Evolutionary conservation across 768 basidiomycete genomes (phyloP).

Genomic region (Amanita jacksonii): DNA sequence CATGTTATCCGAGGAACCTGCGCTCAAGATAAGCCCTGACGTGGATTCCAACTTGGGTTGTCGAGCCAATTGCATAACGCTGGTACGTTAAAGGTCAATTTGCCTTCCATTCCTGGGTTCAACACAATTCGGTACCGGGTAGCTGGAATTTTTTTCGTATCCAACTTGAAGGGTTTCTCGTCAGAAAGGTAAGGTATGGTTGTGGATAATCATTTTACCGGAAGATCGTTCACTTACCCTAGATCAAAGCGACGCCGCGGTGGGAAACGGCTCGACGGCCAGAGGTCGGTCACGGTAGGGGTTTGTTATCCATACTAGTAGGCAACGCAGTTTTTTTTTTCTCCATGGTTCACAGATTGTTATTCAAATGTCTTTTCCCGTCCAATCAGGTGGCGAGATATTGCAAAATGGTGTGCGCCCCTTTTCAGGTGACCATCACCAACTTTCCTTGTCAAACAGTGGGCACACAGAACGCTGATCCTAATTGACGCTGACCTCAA

Average conservation of each 20-base stretch:
- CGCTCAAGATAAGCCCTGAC: no score
- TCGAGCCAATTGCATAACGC: no score
- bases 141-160: no score
- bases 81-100: constrained; percentile 14
- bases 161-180: constrained; percentile 67
- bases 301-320: no score
- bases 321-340: no score
- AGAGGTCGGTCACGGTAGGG: no score
- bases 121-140: constrained; percentile 49
- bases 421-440: constrained; percentile 68
- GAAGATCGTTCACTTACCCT: background rate
- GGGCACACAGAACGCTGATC: constrained; percentile 17
- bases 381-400: constrained; percentile 57
- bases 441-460: constrained; percentile 60
- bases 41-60: no score
- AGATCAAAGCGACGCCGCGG: constrained; percentile 76
- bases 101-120: constrained; percentile 25
- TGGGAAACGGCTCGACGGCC: constrained; percentile 73
- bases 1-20: no score
- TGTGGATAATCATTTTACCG: no score
- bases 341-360: no score
- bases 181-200: constrained; percentile 53
- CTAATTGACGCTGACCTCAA: no score
- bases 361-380: no score
- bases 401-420: constrained; percentile 53